Percentiles rank a stretch among this genome's conserved stretches.
These are phyloP conservation scores for Colletotrichum sp. DNA, from an alignment of 2,329 filamentous ascomycete species.

Conservation along the genomic window DNA sequence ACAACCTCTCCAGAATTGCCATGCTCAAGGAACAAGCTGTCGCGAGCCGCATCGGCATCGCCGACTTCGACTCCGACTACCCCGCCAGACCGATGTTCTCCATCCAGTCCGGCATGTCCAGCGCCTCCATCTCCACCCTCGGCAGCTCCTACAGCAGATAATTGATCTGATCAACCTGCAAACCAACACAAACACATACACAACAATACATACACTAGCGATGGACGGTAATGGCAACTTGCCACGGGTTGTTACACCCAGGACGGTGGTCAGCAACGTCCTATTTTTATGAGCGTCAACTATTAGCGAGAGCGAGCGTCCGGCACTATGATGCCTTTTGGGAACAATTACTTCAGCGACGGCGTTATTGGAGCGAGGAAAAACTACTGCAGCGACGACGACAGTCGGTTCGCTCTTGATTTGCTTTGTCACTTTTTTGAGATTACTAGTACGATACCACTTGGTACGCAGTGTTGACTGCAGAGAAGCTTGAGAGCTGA, in stretches of 20 bases:
- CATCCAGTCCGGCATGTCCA: constrained; percentile 10
- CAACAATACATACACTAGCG: background rate
- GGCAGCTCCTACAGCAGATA: constrained; percentile 8
- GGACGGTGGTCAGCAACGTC: background rate
- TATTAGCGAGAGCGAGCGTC: background rate
- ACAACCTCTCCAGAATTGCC: constrained; percentile 42
- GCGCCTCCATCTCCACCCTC: constrained; percentile 15
- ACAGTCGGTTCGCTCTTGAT: background rate
- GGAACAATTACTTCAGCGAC: background rate
- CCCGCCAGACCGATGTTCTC: constrained; percentile 9
- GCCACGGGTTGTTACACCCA: constrained; percentile 1
- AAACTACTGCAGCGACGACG: background rate
- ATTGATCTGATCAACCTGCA: background rate
- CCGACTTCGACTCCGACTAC: constrained; percentile 31
- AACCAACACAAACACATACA: background rate
- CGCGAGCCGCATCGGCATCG: constrained; percentile 52
- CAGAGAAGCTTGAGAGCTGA: background rate
- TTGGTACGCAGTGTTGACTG: background rate
- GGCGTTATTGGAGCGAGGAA: constrained; percentile 7
- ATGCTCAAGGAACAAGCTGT: constrained; percentile 58
- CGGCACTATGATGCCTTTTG: constrained; percentile 8
- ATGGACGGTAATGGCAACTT: constrained; percentile 1
- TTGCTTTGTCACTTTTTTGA: background rate
- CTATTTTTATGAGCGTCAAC: background rate
- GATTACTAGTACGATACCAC: constrained; percentile 1